Base-by-base conservation (phyloP, 441 rosid genomes). In the Theobroma grandiflorum region DNA sequence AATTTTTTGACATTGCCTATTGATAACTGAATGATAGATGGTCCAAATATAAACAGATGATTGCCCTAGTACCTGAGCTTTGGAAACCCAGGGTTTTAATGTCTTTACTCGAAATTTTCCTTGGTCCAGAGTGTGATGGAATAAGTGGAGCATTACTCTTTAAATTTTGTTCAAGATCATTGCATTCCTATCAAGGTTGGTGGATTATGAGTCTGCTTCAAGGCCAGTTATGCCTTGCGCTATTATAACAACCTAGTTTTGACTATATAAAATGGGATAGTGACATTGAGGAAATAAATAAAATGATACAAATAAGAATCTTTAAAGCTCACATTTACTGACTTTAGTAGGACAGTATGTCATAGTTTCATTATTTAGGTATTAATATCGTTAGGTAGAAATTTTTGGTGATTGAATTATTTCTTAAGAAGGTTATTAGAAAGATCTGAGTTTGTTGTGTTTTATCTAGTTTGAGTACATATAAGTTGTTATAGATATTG, bases 391-490 rank as follows among this genome's bases (percentile, higher is more conserved):
- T 20, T 20, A 38, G 6, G 52, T 40, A 57, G 66, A 40, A 50
- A 35, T 52, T 72, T 26, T 72, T 72, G 37, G 40, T 50, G 45
- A 33, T 52, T 52, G 62, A 52, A 52, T 50, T 7, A 52, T 35
- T 37, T 72, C 18, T 4, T 26, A 47, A 18, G 62, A 43, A 26
- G 22, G 50, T 35, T 35, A 52, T 52, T 40, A 16, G 47, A 35
- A 52, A 8, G 62, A 10, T 72, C 33, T 35, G n/a, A 72, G 45
- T 72, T 52, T 72, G 42, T 72, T 53, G 75, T 35, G 62, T 72
- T 74, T 72, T 57, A 57, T 74, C 14, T n/a, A 53, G 57, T 72
- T 53, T 53, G 22, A 72, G 33, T 10, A n/a, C 47, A 57, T 58
- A 22, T 14, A 45, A 45, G 58, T 49, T 57, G 37, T 40, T 20